Conservation (phyloP, 768 basidiomycete genomes). For the Imleria badia region DNA sequence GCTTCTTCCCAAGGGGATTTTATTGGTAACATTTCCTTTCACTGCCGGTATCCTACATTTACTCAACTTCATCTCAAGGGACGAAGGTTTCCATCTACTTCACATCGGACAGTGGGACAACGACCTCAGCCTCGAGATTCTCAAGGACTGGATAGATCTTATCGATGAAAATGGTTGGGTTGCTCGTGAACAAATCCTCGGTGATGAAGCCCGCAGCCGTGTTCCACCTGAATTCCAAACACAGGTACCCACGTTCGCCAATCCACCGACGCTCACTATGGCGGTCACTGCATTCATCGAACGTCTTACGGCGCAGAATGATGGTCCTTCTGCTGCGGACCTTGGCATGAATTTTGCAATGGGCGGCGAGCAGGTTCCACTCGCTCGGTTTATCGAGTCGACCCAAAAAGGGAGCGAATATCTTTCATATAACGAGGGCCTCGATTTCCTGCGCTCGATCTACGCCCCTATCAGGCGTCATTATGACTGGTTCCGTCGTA, state of each 20-base stretch:
- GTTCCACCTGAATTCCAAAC: conserved; percentile 89
- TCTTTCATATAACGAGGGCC: conserved; percentile 58
- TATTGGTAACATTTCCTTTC: conserved; percentile 68
- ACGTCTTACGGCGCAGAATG: conserved; percentile 52
- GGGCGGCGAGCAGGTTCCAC: conserved; percentile 51
- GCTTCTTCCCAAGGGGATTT: conserved; percentile 97
- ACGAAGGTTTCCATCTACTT: conserved; percentile 94
- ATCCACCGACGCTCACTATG: conserved; percentile 94
- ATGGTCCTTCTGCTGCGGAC: conserved; percentile 54
- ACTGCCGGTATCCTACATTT: not conserved
- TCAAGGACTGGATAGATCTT: conserved; percentile 85
- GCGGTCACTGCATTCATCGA: conserved; percentile 88
- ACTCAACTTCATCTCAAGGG: conserved; percentile 49
- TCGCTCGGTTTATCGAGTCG: conserved; percentile 31
- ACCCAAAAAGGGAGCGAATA: conserved; percentile 45
- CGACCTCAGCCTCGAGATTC: conserved; percentile 85
- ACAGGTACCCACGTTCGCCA: conserved; percentile 92
- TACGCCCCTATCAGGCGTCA: conserved; percentile 85
- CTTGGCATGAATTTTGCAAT: conserved; percentile 65
- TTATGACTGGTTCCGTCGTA: conserved; percentile 95
- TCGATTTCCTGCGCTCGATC: conserved; percentile 72
- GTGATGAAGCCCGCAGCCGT: conserved; percentile 94
- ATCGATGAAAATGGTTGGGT: conserved; percentile 97
- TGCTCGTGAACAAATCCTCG: conserved; percentile 92
- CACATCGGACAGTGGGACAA: conserved; percentile 94